Conservation (phyloP, 2,329 filamentous ascomycete species). For the Trematosphaeria pertusa region DNA sequence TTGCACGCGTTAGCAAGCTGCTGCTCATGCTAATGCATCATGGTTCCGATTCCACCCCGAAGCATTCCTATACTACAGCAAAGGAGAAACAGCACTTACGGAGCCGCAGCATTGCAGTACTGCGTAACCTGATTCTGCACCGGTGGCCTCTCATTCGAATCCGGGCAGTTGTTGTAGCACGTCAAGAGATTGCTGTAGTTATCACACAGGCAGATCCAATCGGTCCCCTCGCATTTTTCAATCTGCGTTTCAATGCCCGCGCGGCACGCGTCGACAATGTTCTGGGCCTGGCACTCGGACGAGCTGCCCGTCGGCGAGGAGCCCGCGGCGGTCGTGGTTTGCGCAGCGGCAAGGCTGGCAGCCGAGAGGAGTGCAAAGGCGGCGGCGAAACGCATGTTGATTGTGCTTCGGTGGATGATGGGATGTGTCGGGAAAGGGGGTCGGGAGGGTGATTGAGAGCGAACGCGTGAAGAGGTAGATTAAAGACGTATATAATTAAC, state of each 20-base stretch:
- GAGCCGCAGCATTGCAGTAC: slow-evolving; percentile 53
- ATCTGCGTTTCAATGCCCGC: slow-evolving; percentile 50
- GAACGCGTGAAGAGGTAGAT: neutral
- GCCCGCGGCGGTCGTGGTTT: slow-evolving; percentile 40
- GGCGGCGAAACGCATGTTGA: slow-evolving; percentile 44
- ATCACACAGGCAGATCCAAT: slow-evolving; percentile 65
- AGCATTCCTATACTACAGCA: neutral
- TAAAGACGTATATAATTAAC: slow-evolving; percentile 10
- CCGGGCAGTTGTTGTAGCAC: slow-evolving; percentile 71
- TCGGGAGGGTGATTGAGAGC: neutral
- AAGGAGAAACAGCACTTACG: slow-evolving; percentile 34
- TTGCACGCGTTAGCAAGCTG: too few relatives aligned
- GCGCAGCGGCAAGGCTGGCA: slow-evolving; percentile 50
- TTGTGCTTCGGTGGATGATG: too few relatives aligned
- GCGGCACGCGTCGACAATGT: slow-evolving; percentile 61
- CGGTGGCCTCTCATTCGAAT: slow-evolving; percentile 46
- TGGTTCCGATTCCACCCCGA: too few relatives aligned
- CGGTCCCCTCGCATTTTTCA: slow-evolving; percentile 53
- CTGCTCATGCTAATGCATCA: too few relatives aligned
- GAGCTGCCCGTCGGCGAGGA: neutral
- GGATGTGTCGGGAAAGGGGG: too few relatives aligned
- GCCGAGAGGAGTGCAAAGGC: slow-evolving; percentile 38
- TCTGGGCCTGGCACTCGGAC: slow-evolving; percentile 50
- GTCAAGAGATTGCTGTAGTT: slow-evolving; percentile 61
- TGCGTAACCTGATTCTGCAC: slow-evolving; percentile 45